Conservation (phyloP, 371 early-diverging fungal species). For the Lichtheimia corymbifera region DNA sequence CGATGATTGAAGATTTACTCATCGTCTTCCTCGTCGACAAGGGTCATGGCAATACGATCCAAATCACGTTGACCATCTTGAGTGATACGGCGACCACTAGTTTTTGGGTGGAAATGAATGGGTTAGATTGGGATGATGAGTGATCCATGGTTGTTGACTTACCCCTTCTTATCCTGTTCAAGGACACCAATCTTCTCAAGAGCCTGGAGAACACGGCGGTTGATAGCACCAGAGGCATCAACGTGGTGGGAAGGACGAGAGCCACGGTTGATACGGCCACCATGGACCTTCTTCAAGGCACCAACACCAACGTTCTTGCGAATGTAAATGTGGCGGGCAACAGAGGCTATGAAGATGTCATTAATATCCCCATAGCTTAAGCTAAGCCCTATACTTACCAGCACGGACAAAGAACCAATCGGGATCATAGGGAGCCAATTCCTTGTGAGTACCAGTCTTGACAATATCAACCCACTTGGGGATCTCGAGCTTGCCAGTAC, state of each 20-base stretch:
- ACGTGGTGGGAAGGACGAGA: constrained; percentile 91
- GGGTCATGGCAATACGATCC: constrained; percentile 69
- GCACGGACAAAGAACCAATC: constrained; percentile 99
- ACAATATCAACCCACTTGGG: constrained; percentile 98
- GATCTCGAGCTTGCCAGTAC: constrained; percentile 96
- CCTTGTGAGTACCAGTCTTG: constrained; percentile 97
- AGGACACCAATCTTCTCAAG: constrained; percentile 97
- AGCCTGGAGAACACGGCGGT: constrained; percentile 95
- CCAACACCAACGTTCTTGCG: constrained; percentile 94
- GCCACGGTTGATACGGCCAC: constrained; percentile 93
- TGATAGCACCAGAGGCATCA: constrained; percentile 87
- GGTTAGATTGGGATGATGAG: no score
- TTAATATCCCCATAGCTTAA: neutral
- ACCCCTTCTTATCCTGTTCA: constrained; percentile 90
- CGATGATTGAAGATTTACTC: constrained; percentile 8
- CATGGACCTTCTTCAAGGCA: constrained; percentile 91
- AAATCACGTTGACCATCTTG: constrained; percentile 78
- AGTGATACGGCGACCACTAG: constrained; percentile 68
- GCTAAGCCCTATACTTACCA: constrained; percentile 50
- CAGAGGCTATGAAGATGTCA: constrained; percentile 68
- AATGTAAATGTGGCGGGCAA: constrained; percentile 98
- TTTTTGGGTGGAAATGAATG: no score
- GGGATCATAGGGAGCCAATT: constrained; percentile 95
- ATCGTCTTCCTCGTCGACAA: constrained; percentile 30
- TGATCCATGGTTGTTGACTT: constrained; percentile 17